Conservation (phyloP, 1,284 basidiomycete genomes). For the Cystobasidium slooffiae region DNA sequence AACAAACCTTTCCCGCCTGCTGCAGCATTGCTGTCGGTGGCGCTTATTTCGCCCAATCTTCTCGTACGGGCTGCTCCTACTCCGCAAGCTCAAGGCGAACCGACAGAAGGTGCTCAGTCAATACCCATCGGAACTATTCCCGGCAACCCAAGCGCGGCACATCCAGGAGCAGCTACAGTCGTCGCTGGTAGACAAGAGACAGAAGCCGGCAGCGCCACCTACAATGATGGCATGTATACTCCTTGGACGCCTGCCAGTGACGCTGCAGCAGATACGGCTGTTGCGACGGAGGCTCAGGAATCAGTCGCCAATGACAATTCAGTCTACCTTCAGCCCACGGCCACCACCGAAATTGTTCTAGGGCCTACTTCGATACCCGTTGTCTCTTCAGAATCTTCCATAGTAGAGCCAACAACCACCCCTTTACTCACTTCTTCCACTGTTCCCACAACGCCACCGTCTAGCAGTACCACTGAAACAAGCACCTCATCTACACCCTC, state of each 20-base stretch:
- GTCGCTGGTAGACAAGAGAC: conserved; percentile 24
- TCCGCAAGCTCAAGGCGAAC: conserved; percentile 21
- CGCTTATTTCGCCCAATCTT: not conserved
- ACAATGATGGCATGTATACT: conserved; percentile 38
- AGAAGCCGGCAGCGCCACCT: conserved; percentile 4
- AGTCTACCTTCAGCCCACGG: conserved; percentile 29
- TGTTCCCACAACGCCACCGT: conserved; percentile 1
- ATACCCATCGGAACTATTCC: conserved; percentile 2
- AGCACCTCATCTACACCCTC: not conserved
- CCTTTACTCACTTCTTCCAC: not conserved
- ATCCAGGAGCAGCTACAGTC: conserved; percentile 15
- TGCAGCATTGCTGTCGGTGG: conserved; percentile 23
- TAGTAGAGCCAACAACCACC: not conserved
- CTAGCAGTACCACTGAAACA: not conserved
- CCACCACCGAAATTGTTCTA: conserved; percentile 3
- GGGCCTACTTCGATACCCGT: not conserved
- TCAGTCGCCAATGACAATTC: not conserved
- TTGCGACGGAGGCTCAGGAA: not conserved
- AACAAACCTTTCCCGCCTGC: not conserved
- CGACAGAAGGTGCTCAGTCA: conserved; percentile 21
- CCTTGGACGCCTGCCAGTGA: conserved; percentile 28
- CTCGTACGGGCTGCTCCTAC: conserved; percentile 10
- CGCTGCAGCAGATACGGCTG: not conserved
- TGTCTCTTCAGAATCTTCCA: not conserved
- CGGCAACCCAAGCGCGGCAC: not conserved